Conservation (phyloP, 129 eudicot species). For the Escallonia rubra region DNA sequence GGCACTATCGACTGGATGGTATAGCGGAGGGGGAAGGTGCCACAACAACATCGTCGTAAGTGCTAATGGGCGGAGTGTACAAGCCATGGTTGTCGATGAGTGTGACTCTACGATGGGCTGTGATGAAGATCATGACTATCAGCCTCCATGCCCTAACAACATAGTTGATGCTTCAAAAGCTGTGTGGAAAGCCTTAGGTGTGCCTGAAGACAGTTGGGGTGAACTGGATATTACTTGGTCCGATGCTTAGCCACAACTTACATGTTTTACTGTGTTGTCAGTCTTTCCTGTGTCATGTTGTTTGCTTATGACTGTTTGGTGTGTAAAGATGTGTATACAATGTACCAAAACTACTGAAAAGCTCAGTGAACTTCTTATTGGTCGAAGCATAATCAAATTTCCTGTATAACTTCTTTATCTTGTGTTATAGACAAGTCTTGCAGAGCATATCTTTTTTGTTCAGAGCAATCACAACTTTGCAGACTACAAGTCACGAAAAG, state of each 20-base stretch:
- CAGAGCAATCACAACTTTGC: too few species aligned
- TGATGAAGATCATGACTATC: conserved; percentile 13
- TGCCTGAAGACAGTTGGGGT: not conserved
- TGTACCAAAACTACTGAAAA: too few species aligned
- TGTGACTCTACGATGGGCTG: conserved; percentile 15
- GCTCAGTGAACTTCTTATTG: too few species aligned
- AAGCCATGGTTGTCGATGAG: conserved; percentile 13
- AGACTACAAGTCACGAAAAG: too few species aligned
- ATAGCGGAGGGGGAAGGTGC: conserved; percentile 15
- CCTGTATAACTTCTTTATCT: too few species aligned
- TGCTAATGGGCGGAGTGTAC: conserved; percentile 14
- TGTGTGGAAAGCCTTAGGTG: conserved; percentile 16
- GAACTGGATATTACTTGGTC: not conserved
- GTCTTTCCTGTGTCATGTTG: too few species aligned
- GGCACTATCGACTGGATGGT: conserved; percentile 32
- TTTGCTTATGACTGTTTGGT: too few species aligned
- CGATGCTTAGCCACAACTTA: not conserved
- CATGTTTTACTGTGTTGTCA: too few species aligned
- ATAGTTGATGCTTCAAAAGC: conserved; percentile 12
- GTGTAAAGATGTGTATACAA: too few species aligned
- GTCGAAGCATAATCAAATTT: too few species aligned
- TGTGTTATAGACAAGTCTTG: too few species aligned
- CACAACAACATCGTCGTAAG: conserved; percentile 1
- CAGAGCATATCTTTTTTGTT: too few species aligned
- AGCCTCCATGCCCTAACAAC: conserved; percentile 13